phyloP scores from a whole-genome alignment of 768 basidiomycete genomes.

The Lepiota subincarnata region DNA sequence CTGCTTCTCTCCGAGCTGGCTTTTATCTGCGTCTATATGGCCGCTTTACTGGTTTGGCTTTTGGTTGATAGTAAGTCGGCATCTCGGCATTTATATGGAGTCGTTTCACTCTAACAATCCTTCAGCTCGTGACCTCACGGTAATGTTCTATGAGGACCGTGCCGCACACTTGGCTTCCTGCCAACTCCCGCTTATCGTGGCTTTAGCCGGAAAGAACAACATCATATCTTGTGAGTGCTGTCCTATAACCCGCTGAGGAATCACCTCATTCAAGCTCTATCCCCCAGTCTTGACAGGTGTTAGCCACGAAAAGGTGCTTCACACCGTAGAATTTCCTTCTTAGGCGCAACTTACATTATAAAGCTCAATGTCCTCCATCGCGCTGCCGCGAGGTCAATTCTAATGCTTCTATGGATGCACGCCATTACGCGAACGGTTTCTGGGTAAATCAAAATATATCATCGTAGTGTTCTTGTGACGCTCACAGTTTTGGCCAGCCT shows the following conservation, averaged over 20 bases:
- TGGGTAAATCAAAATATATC: constrained; percentile 19
- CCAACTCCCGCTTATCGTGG: constrained; percentile 50
- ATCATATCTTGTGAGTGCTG: constrained; percentile 41
- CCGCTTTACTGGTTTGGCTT: constrained; percentile 38
- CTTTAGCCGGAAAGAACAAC: constrained; percentile 56
- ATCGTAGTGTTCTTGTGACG: not conserved
- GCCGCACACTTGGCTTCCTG: constrained; percentile 40
- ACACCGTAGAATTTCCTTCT: too few species aligned
- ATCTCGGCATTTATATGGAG: not conserved
- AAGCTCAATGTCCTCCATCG: constrained; percentile 45
- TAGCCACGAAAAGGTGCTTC: constrained; percentile 46
- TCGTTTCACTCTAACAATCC: constrained; percentile 4
- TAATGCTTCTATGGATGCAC: constrained; percentile 43
- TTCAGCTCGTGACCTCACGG: constrained; percentile 28
- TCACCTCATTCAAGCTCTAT: not conserved
- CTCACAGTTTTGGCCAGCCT: constrained; percentile 21
- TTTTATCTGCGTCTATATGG: constrained; percentile 44
- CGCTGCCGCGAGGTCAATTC: constrained; percentile 36
- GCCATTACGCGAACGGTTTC: constrained; percentile 25
- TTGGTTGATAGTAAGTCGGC: constrained; percentile 40
- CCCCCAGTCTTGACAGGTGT: constrained; percentile 46
- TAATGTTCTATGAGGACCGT: constrained; percentile 30
- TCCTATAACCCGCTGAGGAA: not conserved
- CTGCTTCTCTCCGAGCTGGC: constrained; percentile 38
- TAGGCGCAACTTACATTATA: not conserved